Percentiles rank a stretch among this genome's conserved stretches.
Conservation (phyloP, 345 rosid species). For the Garcia nutans region DNA sequence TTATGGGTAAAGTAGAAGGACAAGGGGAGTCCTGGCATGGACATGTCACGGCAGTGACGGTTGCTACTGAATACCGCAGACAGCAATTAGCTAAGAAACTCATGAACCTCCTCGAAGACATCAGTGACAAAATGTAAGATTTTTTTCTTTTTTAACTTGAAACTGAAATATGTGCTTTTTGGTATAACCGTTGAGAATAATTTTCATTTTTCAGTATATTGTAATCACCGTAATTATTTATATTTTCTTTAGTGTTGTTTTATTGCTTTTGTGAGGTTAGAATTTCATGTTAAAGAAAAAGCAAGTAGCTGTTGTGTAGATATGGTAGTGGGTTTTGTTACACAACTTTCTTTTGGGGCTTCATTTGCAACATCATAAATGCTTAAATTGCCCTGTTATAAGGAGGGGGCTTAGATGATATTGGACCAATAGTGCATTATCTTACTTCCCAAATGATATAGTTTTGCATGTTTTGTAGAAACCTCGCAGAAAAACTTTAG, state of each 20-base stretch:
- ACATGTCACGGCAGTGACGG: slow-evolving; percentile 94
- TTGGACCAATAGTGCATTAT: neutral
- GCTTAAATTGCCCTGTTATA: neutral
- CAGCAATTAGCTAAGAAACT: slow-evolving; percentile 87
- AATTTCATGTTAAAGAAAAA: neutral
- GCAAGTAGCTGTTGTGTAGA: neutral
- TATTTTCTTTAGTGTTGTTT: no score
- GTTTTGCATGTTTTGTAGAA: neutral
- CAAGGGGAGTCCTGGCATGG: slow-evolving; percentile 99
- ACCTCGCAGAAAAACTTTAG: neutral
- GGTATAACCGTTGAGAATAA: no score
- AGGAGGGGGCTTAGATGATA: neutral
- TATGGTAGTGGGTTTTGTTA: neutral
- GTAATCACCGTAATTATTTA: no score
- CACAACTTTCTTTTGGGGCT: neutral
- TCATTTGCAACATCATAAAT: neutral
- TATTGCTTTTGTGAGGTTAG: no score
- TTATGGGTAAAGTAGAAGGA: slow-evolving; percentile 97
- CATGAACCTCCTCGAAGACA: slow-evolving; percentile 81
- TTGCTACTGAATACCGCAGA: slow-evolving; percentile 82
- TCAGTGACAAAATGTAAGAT: slow-evolving; percentile 88
- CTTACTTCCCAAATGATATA: neutral
- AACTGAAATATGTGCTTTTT: neutral
- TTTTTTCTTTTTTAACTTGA: neutral
- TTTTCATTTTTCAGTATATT: neutral